Evolutionary conservation across 768 basidiomycete species (phyloP), one percentile per base, ranked within the genome.

Genomic region (Mycena kentingensis): DNA sequence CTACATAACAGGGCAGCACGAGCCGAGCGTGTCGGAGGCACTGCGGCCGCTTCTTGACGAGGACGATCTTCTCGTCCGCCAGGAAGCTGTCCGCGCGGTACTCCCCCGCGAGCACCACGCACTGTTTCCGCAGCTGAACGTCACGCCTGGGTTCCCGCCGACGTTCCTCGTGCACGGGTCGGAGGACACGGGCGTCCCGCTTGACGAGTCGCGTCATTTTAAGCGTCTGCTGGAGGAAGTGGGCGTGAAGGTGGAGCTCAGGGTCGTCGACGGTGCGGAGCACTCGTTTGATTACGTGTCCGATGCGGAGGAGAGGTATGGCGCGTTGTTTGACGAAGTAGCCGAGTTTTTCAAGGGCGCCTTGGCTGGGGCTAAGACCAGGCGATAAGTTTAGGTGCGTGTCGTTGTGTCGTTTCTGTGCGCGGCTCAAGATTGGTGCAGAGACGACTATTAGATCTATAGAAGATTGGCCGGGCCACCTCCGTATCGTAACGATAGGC

Each of bases 231-330:
- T 83, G 39, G 48, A 62, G 32, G 46, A 64, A 2, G 70, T 67
- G 2, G 72, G 74, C 2, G 75, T 78, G 2, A 49, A 58, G 1
- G 70, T 70, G 3, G 60, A 66, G 34, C 52, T 81, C 4, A 55
- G 68, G 18, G 67, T 74, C 15, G 62, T 78, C 16, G 69, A 74
- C 4, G 78, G 71, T 8, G 64, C 67, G 53, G 79, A 83, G 45
- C 84, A 85, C 59, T 76, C 77, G 0, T 85, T 84, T 54, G 84
- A 85, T 61, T 81, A 78, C 57, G 72, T 65, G 26, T 64, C 69
- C 15, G 64, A 63, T 19, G 79, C 77, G 5, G 80, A 81, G 54
- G 70, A 67, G 26, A 26, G 61, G 46, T 73, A 73, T 58, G 70
- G 73, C 3, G 37, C 58, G 19, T 61, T 60, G 22, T 77, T 74